Evolutionary conservation across 495 filamentous ascomycete genomes (phyloP), one percentile per base, ranked within the genome.

Genomic region (Parathielavia appendiculata): DNA sequence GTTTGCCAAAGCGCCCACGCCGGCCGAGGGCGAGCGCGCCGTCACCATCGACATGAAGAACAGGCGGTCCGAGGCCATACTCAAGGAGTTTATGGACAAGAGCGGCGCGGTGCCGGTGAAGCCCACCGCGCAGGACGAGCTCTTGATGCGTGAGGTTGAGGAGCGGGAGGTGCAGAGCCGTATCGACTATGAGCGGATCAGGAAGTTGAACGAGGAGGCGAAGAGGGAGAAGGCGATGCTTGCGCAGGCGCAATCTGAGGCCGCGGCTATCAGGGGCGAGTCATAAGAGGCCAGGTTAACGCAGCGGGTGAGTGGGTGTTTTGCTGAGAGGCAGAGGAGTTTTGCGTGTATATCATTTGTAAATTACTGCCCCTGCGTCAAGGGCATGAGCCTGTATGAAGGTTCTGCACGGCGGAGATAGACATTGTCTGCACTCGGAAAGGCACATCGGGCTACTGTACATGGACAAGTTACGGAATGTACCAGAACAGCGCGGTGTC

Each of bases 61-160:
- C 67, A 71, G 76, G 47, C 71, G 77, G 26, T 84, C 83, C 26
- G 69, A 72, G 12, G 73, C 83, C 48, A 97, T 98, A 58, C 81
- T 90, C 62, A 68, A 73, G 7, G 76, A 85, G 54, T 79, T 98
- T 30, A 66, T 91, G 57, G 70, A 76, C 20, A 72, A 85, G 66
- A 96, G 90, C 0, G 82, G 82, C 5, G 91, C 89, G 11, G 72
- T 76, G 49, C 73, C 73, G 20, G 70, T 96, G 3, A 59, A 76
- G 22, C 73, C 85, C 22, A 83, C 83, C 8, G 68, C 78, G 11
- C 79, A 83, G 61, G 89, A 96, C 59, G 63, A 79, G 65, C 70
- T 66, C 16, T 76, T 87, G 69, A 55, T 88, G 61, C 64, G 71
- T 58, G 79, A 86, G 58, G 66, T 89, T 43, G 81, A 84, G 57